Percentiles rank a stretch among this genome's conserved stretches.
Conservation (phyloP, 2,329 filamentous ascomycete genomes). For the Hypomyces perniciosus region DNA sequence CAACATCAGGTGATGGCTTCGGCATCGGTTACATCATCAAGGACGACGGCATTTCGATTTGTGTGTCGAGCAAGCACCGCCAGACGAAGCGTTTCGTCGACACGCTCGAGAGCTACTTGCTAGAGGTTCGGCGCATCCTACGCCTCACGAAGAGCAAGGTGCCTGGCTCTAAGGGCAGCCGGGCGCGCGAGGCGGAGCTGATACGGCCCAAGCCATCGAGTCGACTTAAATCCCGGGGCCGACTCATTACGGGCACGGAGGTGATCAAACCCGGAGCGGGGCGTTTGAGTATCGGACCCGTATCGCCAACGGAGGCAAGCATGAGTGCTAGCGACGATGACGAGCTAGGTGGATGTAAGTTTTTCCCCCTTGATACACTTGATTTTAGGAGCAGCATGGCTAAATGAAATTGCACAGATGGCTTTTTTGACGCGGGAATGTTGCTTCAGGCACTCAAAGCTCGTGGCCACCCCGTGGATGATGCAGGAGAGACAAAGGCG, state of each 20-base stretch:
- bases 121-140: constrained; percentile 83
- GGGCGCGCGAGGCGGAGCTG: constrained; percentile 49
- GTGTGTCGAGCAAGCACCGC: constrained; percentile 85
- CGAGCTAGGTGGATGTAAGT: constrained; percentile 88
- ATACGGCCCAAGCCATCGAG: constrained; percentile 31
- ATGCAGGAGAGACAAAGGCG: constrained; percentile 42
- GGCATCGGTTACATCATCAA: constrained; percentile 99
- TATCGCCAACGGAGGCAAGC: constrained; percentile 63
- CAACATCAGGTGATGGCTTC: constrained; percentile 88
- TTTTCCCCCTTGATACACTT: constrained; percentile 1
- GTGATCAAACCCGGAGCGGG: constrained; percentile 31
- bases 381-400: constrained; percentile 13
- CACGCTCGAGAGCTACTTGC: constrained; percentile 80
- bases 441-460: constrained; percentile 80
- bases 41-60: constrained; percentile 69
- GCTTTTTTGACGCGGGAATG: constrained; percentile 97
- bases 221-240: constrained; percentile 64
- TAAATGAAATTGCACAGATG: constrained; percentile 56
- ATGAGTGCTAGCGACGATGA: constrained; percentile 74
- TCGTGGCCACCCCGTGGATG: constrained; percentile 49
- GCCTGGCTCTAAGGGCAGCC: constrained; percentile 36
- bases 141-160: constrained; percentile 55
- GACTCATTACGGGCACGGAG: constrained; percentile 59
- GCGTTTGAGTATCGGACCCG: constrained; percentile 40
- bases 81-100: constrained; percentile 90